A percentile compares a stretch with the other conserved stretches of the same genome.
Evolutionary conservation across 2,329 filamentous ascomycete genomes (phyloP).

Genomic region (Fusarium sp.): DNA sequence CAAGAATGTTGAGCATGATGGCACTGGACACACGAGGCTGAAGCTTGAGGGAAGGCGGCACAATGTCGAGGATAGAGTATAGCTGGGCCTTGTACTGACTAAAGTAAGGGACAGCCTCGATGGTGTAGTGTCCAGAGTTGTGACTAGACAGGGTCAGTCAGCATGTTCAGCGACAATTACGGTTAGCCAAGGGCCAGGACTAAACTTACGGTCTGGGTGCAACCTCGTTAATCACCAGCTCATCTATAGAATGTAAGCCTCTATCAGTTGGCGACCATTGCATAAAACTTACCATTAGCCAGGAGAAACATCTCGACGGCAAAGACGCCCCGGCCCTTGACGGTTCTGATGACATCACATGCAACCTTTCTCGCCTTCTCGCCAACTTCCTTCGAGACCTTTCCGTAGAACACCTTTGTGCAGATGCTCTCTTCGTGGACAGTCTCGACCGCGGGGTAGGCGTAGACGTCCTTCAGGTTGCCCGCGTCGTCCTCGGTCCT

Average conservation of each 20-base stretch:
- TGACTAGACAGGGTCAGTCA: conserved; percentile 56
- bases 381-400: conserved; percentile 82
- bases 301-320: conserved; percentile 96
- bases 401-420: conserved; percentile 86
- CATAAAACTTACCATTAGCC: conserved; percentile 64
- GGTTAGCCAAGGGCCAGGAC: neutral
- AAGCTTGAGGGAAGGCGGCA: conserved; percentile 66
- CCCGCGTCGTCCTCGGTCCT: conserved; percentile 79
- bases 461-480: conserved; percentile 62
- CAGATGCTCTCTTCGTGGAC: conserved; percentile 96
- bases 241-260: conserved; percentile 50
- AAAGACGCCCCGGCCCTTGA: conserved; percentile 92
- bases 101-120: conserved; percentile 85
- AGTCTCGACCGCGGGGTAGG: conserved; percentile 93
- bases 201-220: conserved; percentile 68
- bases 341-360: conserved; percentile 72
- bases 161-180: conserved; percentile 38
- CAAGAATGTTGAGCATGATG: conserved; percentile 87
- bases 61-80: conserved; percentile 78
- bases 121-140: conserved; percentile 95
- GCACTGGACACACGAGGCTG: conserved; percentile 67
- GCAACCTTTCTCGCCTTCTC: conserved; percentile 57
- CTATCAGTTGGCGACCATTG: neutral
- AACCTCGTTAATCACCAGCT: conserved; percentile 85
- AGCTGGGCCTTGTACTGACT: conserved; percentile 95